Percentiles rank a stretch among this genome's conserved stretches.
Evolutionary conservation across 495 filamentous ascomycete species (phyloP).

Genomic region (Aspergillus diversus): DNA sequence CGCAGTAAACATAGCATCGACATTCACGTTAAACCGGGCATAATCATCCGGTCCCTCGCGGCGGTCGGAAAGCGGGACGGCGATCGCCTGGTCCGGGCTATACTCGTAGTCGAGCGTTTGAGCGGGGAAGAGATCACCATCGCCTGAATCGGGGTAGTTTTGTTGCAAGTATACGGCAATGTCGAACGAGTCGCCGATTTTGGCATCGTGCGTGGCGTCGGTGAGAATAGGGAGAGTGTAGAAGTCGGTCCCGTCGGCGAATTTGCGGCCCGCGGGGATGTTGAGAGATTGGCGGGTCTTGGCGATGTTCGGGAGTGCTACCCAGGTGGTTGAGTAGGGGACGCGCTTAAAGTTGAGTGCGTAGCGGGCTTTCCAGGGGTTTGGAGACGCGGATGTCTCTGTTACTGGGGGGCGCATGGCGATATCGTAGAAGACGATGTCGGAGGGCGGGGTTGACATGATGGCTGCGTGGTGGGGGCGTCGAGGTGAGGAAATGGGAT

Average conservation of each 20-base stretch:
- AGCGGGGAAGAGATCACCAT: slow-evolving; percentile 43
- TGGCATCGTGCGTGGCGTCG: slow-evolving; percentile 42
- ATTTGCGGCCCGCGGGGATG: slow-evolving; percentile 52
- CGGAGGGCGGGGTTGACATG: not conserved
- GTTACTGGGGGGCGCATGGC: slow-evolving; percentile 41
- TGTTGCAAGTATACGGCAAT: slow-evolving; percentile 61
- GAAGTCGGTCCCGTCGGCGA: slow-evolving; percentile 60
- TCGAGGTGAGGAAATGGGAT: not conserved
- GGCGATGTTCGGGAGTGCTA: slow-evolving; percentile 51
- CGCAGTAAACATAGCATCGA: slow-evolving; percentile 54
- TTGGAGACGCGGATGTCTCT: slow-evolving; percentile 45
- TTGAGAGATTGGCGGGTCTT: slow-evolving; percentile 45
- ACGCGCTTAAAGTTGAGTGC: slow-evolving; percentile 64
- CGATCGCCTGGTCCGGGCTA: slow-evolving; percentile 5
- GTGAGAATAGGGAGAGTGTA: slow-evolving; percentile 62
- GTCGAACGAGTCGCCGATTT: slow-evolving; percentile 65
- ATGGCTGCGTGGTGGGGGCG: not conserved
- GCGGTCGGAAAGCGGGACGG: slow-evolving; percentile 36
- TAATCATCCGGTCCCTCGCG: slow-evolving; percentile 27
- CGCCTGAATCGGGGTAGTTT: slow-evolving; percentile 45
- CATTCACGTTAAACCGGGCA: slow-evolving; percentile 47
- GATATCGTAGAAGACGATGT: slow-evolving; percentile 62
- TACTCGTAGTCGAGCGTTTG: slow-evolving; percentile 32
- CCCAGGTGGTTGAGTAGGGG: slow-evolving; percentile 57
- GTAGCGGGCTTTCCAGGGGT: slow-evolving; percentile 63